Conservation (phyloP, 495 filamentous ascomycete species). For the Geoglossum glabrum region DNA sequence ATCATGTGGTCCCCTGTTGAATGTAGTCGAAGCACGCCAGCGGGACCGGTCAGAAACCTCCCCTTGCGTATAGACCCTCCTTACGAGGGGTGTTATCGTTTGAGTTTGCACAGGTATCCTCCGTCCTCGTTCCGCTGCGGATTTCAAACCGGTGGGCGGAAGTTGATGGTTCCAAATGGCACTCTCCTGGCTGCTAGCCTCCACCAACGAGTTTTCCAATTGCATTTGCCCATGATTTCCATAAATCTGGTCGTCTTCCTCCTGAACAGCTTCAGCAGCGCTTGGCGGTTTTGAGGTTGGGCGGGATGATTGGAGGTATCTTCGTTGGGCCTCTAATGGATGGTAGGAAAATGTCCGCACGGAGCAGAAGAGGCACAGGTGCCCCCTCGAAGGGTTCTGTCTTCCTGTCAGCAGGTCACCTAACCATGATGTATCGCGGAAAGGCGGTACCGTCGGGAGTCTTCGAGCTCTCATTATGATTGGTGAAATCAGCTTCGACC, state of each 20-base stretch:
- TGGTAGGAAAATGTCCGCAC: not conserved
- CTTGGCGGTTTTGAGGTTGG: not conserved
- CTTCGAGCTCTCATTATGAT: not conserved
- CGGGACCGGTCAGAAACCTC: too few species aligned
- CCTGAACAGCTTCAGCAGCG: not conserved
- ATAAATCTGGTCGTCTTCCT: not conserved
- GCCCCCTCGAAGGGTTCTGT: not conserved
- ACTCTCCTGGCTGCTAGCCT: not conserved
- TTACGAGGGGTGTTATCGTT: too few species aligned
- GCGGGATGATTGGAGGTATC: not conserved
- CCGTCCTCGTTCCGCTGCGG: not conserved
- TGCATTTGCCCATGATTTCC: not conserved
- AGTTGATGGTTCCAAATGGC: not conserved
- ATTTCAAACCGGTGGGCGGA: not conserved
- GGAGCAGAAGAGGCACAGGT: not conserved
- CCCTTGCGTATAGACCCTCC: too few species aligned
- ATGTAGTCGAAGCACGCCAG: too few species aligned
- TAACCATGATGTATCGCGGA: not conserved
- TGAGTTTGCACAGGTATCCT: not conserved
- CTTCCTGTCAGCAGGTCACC: not conserved
- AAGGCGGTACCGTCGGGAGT: not conserved
- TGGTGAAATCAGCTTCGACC: not conserved
- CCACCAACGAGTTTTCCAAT: not conserved
- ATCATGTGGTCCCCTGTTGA: too few species aligned
- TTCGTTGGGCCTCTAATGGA: not conserved